Conservation (phyloP, 306 rosid species). For the Citrullus mucosospermus region DNA sequence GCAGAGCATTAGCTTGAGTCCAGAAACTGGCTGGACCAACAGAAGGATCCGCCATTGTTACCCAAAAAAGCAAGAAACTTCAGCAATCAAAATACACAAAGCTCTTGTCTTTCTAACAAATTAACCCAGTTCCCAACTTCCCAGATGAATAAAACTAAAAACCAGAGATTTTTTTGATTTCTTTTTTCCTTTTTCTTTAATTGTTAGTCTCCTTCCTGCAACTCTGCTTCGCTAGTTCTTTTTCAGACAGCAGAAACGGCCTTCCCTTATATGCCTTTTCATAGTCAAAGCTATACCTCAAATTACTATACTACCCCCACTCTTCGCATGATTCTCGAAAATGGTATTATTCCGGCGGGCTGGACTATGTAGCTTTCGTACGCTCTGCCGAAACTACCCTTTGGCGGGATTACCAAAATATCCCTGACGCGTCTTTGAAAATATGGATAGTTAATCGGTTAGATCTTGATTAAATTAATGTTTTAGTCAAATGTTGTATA, state of each 20-base stretch:
- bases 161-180: neutral
- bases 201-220: neutral
- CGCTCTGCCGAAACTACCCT: slow-evolving; percentile 17
- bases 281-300: neutral
- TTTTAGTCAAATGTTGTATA: neutral
- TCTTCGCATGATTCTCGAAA: neutral
- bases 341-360: neutral
- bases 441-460: too few relatives aligned
- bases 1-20: slow-evolving; percentile 82
- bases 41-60: slow-evolving; percentile 26
- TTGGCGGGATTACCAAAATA: neutral
- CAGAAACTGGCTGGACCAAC: slow-evolving; percentile 42
- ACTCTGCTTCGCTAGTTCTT: neutral
- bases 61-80: neutral
- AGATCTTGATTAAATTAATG: too few relatives aligned
- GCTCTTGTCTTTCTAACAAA: slow-evolving; percentile 2
- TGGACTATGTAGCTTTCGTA: too few relatives aligned
- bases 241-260: neutral
- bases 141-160: neutral
- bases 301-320: slow-evolving; percentile 6
- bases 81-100: neutral
- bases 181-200: neutral
- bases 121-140: neutral
- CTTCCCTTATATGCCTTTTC: neutral
- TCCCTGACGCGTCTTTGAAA: neutral